Evolutionary conservation across 306 rosid species (phyloP).

Genomic region (Malus asiatica): DNA sequence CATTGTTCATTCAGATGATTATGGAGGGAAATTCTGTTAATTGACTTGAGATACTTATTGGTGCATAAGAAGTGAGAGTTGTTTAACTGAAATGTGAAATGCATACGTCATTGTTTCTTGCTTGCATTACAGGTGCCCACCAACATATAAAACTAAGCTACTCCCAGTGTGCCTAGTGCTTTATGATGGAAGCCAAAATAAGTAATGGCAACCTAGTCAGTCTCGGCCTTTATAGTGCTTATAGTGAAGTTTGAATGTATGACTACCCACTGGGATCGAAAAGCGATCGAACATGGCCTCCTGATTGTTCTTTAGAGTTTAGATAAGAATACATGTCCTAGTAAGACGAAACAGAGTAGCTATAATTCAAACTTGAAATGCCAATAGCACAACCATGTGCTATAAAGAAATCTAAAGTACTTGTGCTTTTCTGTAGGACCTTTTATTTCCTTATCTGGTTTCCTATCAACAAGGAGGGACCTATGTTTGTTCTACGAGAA

Average conservation of each 20-base stretch:
- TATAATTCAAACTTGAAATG: slow-evolving; percentile 2
- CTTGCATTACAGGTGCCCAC: background rate
- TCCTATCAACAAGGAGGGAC: background rate
- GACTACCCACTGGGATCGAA: slow-evolving; percentile 15
- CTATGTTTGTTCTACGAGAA: background rate
- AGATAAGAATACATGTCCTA: background rate
- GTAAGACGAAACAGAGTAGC: background rate
- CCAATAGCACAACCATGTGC: background rate
- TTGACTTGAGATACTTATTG: background rate
- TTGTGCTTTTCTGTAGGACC: background rate
- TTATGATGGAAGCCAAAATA: background rate
- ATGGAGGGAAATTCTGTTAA: background rate
- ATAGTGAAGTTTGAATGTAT: slow-evolving; percentile 20
- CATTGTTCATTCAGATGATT: background rate
- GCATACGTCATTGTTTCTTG: background rate
- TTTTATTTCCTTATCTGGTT: background rate
- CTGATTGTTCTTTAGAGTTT: background rate
- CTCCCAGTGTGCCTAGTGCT: background rate
- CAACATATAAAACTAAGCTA: background rate
- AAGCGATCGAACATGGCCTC: background rate
- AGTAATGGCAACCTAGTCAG: background rate
- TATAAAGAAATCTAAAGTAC: background rate
- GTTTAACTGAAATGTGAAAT: background rate
- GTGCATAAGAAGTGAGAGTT: background rate
- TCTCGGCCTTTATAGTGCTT: slow-evolving; percentile 11